Evolutionary conservation across 148 eudicot species (phyloP), one percentile per base, ranked within the genome.

Genomic region (Arctostaphylos glauca): DNA sequence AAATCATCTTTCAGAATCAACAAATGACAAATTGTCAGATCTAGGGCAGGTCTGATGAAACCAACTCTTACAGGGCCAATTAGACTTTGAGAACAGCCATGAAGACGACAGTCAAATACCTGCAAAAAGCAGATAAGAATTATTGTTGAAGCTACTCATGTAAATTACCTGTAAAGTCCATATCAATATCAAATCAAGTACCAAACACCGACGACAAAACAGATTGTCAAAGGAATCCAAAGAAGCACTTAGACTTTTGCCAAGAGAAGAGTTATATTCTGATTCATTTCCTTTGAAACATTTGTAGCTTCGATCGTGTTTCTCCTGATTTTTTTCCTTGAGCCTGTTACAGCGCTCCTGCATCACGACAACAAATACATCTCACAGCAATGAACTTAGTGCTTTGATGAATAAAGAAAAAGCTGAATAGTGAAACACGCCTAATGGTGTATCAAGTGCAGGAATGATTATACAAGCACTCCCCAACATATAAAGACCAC

Each of bases 171-270:
- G 25, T 18, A 80, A 23, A 41, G 44, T 21, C 25, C 75, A 49
- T 3, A 60, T 47, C 12, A 48, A 66, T 59, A 78, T 38, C 66
- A 70, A 53, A 73, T 84, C 80, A 85, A 79, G 74, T 92, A 96
- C 99, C 97, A 96, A 89, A 90, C 99, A 96, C 44, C 97, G 98
- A 58, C 99, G 98, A 74, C 99, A 96, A 83, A 96, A 96, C 81
- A 94, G 93, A 86, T 88, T 92, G 87, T 96, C 97, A 81, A 96
- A 86, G 73, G 99, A 94, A 90, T 93, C 98, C 86, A 93, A 87
- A 86, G 95, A 86, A 86, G 90, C 87, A 88, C 86, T 83, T 47
- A 96, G 90, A 87, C 92, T 88, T 92, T 93, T 92, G 76, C 89
- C 94, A 72, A 92, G 86, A 83, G 84, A 84, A 31, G 79, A 46